Percentiles rank a stretch among this genome's conserved stretches.
Conservation (phyloP, 2,329 filamentous ascomycete genomes). For the Sclerotinia glacialis region DNA sequence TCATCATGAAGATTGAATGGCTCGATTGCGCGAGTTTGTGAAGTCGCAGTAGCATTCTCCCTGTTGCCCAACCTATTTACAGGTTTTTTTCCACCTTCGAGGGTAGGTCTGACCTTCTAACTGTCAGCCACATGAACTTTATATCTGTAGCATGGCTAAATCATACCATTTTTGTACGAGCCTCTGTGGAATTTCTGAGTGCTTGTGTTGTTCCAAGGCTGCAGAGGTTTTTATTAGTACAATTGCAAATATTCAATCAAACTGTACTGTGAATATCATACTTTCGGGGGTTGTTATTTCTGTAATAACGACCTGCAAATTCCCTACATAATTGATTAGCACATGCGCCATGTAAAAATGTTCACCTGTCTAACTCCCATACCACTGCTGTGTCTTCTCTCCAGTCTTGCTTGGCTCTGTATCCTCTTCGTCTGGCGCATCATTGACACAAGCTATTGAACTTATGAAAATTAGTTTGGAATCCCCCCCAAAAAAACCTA, state of each 20-base stretch:
- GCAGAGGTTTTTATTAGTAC: neutral
- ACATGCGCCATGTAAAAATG: neutral
- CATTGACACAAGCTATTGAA: neutral
- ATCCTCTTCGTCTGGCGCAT: conserved; percentile 17
- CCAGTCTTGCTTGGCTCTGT: conserved; percentile 13
- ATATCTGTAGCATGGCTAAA: neutral
- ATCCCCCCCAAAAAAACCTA: neutral
- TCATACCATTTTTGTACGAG: conserved; percentile 1
- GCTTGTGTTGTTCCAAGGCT: neutral
- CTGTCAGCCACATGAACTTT: neutral
- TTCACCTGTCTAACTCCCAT: conserved; percentile 12
- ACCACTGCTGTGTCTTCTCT: conserved; percentile 3
- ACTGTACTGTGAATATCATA: neutral
- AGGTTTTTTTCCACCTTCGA: neutral
- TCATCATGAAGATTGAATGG: neutral
- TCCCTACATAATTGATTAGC: neutral
- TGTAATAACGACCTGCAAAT: neutral
- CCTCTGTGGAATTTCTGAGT: neutral
- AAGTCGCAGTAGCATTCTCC: neutral
- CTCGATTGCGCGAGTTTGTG: neutral
- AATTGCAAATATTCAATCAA: neutral
- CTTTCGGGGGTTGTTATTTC: neutral
- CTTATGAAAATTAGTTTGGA: conserved; percentile 11
- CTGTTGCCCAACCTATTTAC: neutral
- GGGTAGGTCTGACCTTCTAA: neutral